Conservation (phyloP, 2,329 filamentous ascomycete genomes). For the Fusarium sp. region DNA sequence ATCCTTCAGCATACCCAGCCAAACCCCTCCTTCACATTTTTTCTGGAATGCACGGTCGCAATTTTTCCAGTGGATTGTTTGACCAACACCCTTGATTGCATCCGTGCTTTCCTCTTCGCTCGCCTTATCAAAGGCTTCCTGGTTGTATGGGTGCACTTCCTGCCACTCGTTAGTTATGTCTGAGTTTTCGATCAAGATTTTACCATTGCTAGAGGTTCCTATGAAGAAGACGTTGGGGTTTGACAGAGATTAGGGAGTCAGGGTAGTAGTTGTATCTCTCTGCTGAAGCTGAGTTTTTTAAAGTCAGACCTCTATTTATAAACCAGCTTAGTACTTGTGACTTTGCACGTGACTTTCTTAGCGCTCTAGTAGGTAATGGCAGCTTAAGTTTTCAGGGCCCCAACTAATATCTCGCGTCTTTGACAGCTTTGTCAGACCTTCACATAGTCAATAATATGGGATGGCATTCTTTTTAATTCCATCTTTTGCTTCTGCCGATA, state of each 20-base stretch:
- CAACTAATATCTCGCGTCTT: too few relatives aligned
- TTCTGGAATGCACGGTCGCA: slow-evolving; percentile 8
- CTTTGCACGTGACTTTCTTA: not conserved
- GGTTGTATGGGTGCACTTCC: not conserved
- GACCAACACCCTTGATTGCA: not conserved
- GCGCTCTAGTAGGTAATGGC: too few relatives aligned
- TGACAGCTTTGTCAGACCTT: too few relatives aligned
- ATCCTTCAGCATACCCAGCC: not conserved
- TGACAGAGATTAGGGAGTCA: not conserved
- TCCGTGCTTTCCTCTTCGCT: not conserved
- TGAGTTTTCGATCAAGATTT: not conserved
- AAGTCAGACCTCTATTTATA: not conserved
- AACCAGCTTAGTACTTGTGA: not conserved
- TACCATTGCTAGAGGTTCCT: not conserved
- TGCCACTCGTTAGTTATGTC: not conserved
- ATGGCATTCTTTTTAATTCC: too few relatives aligned
- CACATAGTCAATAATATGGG: too few relatives aligned
- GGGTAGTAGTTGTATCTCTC: too few relatives aligned
- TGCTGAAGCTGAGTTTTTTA: not conserved
- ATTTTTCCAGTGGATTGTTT: slow-evolving; percentile 6
- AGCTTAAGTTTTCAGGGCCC: too few relatives aligned
- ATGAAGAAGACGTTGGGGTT: rapidly evolving
- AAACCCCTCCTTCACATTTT: slow-evolving; percentile 5
- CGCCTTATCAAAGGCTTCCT: not conserved
- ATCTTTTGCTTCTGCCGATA: too few relatives aligned